Conservation (phyloP, 306 rosid species). For the Fagus sylvatica region DNA sequence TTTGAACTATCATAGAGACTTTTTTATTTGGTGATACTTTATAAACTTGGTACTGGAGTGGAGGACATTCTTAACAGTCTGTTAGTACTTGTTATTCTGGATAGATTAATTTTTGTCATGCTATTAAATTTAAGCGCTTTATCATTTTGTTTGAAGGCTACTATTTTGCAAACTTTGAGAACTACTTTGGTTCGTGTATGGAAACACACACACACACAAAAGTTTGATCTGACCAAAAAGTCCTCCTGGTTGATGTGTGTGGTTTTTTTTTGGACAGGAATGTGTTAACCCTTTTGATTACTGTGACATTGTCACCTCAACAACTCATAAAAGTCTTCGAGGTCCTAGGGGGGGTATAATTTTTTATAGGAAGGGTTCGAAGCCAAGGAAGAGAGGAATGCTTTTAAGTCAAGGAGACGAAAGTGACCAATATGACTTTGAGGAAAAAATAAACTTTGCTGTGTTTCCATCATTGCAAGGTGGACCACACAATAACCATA, state of each 20-base stretch:
- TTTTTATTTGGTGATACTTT: not conserved
- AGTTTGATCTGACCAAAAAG: slow-evolving; percentile 9
- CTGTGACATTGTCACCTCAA: slow-evolving; percentile 95
- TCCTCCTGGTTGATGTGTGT: not conserved
- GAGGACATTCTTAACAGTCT: not conserved
- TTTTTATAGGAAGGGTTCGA: slow-evolving; percentile 78
- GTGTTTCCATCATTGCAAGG: slow-evolving; percentile 97
- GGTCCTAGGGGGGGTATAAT: slow-evolving; percentile 99
- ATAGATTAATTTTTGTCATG: not conserved
- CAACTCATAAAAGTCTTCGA: slow-evolving; percentile 97
- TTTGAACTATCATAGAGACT: not conserved
- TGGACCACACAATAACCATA: slow-evolving; percentile 97
- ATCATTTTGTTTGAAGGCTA: not conserved
- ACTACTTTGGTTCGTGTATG: not conserved
- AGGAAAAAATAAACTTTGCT: slow-evolving; percentile 89
- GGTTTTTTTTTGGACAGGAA: slow-evolving; percentile 51
- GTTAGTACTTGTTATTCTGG: not conserved
- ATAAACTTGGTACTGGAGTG: not conserved
- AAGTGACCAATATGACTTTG: slow-evolving; percentile 75
- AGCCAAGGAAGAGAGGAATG: slow-evolving; percentile 79
- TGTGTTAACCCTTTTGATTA: slow-evolving; percentile 85
- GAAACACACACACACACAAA: not conserved
- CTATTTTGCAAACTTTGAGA: not conserved
- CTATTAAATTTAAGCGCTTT: not conserved
- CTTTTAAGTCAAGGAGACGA: slow-evolving; percentile 68